Base-by-base conservation (phyloP, 306 rosid genomes). In the Psophocarpus tetragonolobus region DNA sequence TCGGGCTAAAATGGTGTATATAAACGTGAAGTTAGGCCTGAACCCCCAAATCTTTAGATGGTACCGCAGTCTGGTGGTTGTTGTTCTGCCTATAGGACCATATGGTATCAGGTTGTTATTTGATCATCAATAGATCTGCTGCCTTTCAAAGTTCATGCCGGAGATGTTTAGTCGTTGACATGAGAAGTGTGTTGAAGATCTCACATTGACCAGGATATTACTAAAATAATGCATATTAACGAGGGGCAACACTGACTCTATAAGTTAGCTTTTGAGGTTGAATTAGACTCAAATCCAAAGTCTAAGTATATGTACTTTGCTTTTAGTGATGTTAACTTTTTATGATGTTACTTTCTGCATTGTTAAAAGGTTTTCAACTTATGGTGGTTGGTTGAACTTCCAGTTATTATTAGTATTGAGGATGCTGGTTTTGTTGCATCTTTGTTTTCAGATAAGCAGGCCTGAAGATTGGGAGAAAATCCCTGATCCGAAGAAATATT, bases 401-500 rank as follows among this genome's bases (percentile, higher is more conserved):
- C 12, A 12, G 47, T 48, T 75, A 17, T 50, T 76, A 14, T 29
- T 56, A 39, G 75, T 61, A 23, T 14, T 29, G 70, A 51, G 17
- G 82, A 27, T 76, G 14, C 38, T 85, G 82, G 41, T 71, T 15
- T 81, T 79, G 66, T 81, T 53, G 77, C 79, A 76, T 81, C 63
- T 79, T 79, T 81, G 47, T 76, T 82, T 85, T 38, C 91, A 96
- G 99, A 92, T 96, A 58, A 91, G 98, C 88, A 90, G 87, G 77
- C 98, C 99, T 56, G 97, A 96, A 78, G 98, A 96, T 68, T 93
- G 96, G 96, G 83, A 87, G 74, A 91, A 87, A 76, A 17, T 73
- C 74, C 94, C 91, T 81, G 99, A 92, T 85, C 96, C 99, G 0
- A 96, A 90, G 91, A 92, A 96, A 76, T 83, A 83, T 84, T 96